phyloP scores from a whole-genome alignment of 2,329 filamentous ascomycete genomes.

The Leptographium lundbergii region DNA sequence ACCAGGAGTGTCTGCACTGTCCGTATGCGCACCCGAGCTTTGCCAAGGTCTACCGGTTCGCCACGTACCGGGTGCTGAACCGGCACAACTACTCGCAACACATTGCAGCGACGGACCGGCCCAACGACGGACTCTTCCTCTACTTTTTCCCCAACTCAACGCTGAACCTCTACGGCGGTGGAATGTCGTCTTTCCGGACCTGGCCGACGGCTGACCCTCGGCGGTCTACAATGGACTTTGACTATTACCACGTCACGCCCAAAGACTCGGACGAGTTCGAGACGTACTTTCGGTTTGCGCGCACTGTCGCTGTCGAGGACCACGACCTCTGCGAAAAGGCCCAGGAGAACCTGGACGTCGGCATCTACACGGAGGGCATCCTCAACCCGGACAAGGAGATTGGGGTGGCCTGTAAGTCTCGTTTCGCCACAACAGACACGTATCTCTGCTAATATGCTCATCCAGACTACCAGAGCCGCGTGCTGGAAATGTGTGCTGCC shows the following conservation, averaged over 20 bases:
- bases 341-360: background rate
- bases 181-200: constrained; percentile 4
- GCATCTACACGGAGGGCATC: constrained; percentile 1
- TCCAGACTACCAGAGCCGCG: constrained; percentile 3
- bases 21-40: constrained; percentile 4
- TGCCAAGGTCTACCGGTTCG: constrained; percentile 2
- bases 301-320: constrained; percentile 5
- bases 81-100: constrained; percentile 4
- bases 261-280: background rate
- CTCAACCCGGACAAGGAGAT: constrained; percentile 5
- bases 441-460: background rate
- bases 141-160: constrained; percentile 6
- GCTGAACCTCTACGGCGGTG: constrained; percentile 5
- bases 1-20: constrained; percentile 5
- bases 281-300: constrained; percentile 2
- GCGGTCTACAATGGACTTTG: constrained; percentile 1
- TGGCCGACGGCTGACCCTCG: background rate
- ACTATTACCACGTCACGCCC: constrained; percentile 1
- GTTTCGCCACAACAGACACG: too few relatives aligned
- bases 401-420: constrained; percentile 1
- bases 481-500: constrained; percentile 3
- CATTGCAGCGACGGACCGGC: background rate
- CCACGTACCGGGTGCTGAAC: constrained; percentile 3
- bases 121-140: constrained; percentile 4
- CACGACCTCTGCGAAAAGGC: constrained; percentile 4